These are phyloP conservation scores for Colletotrichum theobromicola DNA, from an alignment of 2,329 filamentous ascomycete genomes.

Conservation along the genomic window DNA sequence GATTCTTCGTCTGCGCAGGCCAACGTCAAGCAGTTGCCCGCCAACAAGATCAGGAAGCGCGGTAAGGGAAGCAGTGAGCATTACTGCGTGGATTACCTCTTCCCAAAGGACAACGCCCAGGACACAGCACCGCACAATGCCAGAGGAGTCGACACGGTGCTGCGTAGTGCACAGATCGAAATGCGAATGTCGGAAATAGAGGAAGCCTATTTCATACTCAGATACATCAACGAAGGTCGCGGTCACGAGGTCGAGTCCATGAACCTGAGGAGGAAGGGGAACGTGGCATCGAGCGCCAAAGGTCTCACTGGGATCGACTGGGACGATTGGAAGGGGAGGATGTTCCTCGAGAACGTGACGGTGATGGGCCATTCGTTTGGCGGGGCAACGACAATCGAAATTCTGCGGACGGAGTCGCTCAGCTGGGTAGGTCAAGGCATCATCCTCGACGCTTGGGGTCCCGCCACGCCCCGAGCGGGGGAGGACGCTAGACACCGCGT, in stretches of 20 bases:
- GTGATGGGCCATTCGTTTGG: slow-evolving; percentile 72
- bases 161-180: slow-evolving; percentile 66
- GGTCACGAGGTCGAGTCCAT: slow-evolving; percentile 53
- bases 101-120: slow-evolving; percentile 58
- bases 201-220: slow-evolving; percentile 63
- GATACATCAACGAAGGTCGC: slow-evolving; percentile 58
- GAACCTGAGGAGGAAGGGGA: slow-evolving; percentile 64
- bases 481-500: slow-evolving; percentile 49
- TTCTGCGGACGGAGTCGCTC: slow-evolving; percentile 59
- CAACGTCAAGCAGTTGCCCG: slow-evolving; percentile 30
- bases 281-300: slow-evolving; percentile 61
- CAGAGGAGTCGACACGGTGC: slow-evolving; percentile 62
- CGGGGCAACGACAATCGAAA: slow-evolving; percentile 66
- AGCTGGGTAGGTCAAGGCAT: slow-evolving; percentile 66
- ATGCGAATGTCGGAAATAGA: slow-evolving; percentile 69
- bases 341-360: slow-evolving; percentile 61
- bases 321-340: slow-evolving; percentile 59
- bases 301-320: slow-evolving; percentile 62
- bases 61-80: slow-evolving; percentile 34
- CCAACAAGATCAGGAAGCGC: slow-evolving; percentile 36
- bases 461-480: slow-evolving; percentile 48
- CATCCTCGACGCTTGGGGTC: slow-evolving; percentile 70
- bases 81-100: slow-evolving; percentile 66
- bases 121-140: slow-evolving; percentile 61
- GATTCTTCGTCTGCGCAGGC: slow-evolving; percentile 31